phyloP scores from a whole-genome alignment of 2,329 filamentous ascomycete genomes.

The Geosmithia morbida region DNA sequence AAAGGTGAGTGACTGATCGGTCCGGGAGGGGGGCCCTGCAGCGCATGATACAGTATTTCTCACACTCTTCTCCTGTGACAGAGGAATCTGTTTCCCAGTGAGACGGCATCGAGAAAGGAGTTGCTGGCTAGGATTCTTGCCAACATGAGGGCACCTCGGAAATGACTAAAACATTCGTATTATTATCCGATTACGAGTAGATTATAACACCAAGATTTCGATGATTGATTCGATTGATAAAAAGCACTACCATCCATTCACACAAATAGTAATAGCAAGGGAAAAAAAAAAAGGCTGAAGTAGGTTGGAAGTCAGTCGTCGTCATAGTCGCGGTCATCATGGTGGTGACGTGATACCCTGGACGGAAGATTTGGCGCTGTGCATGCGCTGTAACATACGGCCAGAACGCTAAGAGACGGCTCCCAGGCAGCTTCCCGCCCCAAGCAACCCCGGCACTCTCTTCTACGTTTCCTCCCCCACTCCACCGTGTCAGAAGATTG shows the following conservation, averaged over 20 bases:
- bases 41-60: not conserved
- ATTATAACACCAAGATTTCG: not conserved
- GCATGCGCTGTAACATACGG: not conserved
- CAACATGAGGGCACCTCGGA: slow-evolving; percentile 24
- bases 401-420: not conserved
- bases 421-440: not conserved
- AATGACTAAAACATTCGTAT: not conserved
- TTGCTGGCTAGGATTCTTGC: slow-evolving; percentile 29
- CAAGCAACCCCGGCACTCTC: not conserved
- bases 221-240: not conserved
- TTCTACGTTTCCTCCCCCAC: not conserved
- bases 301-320: no score
- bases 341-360: no score
- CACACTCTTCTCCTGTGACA: slow-evolving; percentile 8
- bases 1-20: slow-evolving; percentile 39
- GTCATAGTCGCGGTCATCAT: no score
- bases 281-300: no score
- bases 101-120: slow-evolving; percentile 26
- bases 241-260: no score
- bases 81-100: slow-evolving; percentile 31
- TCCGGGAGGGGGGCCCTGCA: not conserved
- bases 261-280: no score
- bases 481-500: not conserved
- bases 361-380: not conserved
- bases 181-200: no score